Percentiles rank a stretch among this genome's conserved stretches.
Evolutionary conservation across 163 green algal genomes (phyloP).

Genomic region (Coccomyxa subellipsoidea): DNA sequence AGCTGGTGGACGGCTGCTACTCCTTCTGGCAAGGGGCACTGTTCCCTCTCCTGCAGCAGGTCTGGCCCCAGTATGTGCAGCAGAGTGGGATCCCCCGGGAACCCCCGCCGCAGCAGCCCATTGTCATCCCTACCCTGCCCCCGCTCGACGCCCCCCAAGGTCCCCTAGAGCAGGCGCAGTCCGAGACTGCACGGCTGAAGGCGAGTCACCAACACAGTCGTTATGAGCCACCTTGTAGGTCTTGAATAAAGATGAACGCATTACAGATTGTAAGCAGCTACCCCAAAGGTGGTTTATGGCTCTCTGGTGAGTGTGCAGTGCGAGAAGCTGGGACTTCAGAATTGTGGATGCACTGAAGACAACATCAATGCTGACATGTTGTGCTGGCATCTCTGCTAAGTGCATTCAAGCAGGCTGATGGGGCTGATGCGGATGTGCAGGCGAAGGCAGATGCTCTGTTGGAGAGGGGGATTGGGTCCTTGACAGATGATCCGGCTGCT

Average conservation of each 20-base stretch:
- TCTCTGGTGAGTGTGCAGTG: too few relatives aligned
- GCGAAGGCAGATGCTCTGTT: neutral
- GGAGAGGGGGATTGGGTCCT: neutral
- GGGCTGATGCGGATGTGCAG: neutral
- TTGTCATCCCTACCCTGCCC: slow-evolving; percentile 16
- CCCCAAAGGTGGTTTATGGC: too few relatives aligned
- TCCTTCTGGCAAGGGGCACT: slow-evolving; percentile 86
- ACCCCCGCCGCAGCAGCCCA: neutral
- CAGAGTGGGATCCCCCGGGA: slow-evolving; percentile 9
- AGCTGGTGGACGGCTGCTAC: slow-evolving; percentile 99
- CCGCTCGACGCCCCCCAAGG: neutral
- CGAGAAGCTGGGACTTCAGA: too few relatives aligned
- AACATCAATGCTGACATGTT: neutral
- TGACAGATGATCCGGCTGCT: neutral
- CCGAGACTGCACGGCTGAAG: neutral
- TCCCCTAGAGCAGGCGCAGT: neutral
- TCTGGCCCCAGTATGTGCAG: slow-evolving; percentile 9
- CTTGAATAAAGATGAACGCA: neutral
- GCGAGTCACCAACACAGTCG: neutral
- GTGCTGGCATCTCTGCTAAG: too few relatives aligned
- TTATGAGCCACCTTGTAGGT: neutral
- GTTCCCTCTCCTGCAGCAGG: slow-evolving; percentile 25
- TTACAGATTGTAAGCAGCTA: neutral
- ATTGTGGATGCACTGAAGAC: neutral
- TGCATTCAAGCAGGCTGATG: neutral